A percentile compares a stretch with the other conserved stretches of the same genome.
Conservation (phyloP, 1,284 basidiomycete genomes). For the Chondrostereum purpureum region DNA sequence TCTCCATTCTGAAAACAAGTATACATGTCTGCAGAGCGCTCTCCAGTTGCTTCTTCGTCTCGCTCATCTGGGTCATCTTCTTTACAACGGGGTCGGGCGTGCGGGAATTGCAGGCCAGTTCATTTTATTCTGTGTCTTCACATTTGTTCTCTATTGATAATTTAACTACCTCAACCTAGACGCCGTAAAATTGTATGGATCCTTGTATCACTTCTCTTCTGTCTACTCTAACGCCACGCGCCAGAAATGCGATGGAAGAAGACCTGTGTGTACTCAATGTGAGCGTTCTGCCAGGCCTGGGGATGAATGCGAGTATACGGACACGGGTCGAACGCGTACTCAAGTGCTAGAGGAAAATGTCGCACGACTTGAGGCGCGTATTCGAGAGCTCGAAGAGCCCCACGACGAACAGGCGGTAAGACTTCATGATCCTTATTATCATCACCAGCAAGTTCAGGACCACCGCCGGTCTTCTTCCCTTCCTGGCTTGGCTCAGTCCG, state of each 20-base stretch:
- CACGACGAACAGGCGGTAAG: slow-evolving; percentile 10
- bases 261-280: slow-evolving; percentile 31
- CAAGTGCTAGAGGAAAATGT: slow-evolving; percentile 32
- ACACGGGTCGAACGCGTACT: slow-evolving; percentile 26
- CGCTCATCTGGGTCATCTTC: not conserved
- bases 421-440: slow-evolving; percentile 12
- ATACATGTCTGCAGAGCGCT: not conserved
- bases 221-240: not conserved
- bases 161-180: no score
- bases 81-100: slow-evolving; percentile 5
- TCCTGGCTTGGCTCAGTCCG: no score
- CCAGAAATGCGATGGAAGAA: slow-evolving; percentile 34
- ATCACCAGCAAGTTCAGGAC: not conserved
- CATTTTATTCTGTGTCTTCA: no score
- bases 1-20: not conserved
- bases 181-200: slow-evolving; percentile 28
- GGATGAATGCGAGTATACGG: slow-evolving; percentile 34
- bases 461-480: not conserved
- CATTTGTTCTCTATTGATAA: no score
- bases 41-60: slow-evolving; percentile 1
- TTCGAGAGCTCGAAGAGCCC: slow-evolving; percentile 24
- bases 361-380: slow-evolving; percentile 27
- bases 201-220: not conserved
- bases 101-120: slow-evolving; percentile 12
- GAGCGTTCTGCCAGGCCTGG: slow-evolving; percentile 22